A percentile compares a stretch with the other conserved stretches of the same genome.
phyloP scores from a whole-genome alignment of 768 basidiomycete species.

The Boletus insuetus region DNA sequence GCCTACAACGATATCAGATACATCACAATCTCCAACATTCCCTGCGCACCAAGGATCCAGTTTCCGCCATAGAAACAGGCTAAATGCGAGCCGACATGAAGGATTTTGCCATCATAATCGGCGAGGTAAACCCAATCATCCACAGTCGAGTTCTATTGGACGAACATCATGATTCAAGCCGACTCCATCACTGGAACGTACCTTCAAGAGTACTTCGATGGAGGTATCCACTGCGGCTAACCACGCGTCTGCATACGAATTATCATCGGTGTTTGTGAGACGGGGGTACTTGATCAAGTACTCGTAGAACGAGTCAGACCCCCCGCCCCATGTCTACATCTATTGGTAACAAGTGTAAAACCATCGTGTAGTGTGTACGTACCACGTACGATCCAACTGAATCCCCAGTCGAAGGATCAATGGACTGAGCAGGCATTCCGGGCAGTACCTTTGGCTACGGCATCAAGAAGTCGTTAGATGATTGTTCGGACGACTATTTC shows the following conservation, averaged over 20 bases:
- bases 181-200: slow-evolving; percentile 27
- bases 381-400: slow-evolving; percentile 58
- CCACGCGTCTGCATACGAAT: slow-evolving; percentile 67
- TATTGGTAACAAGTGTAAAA: neutral
- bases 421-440: slow-evolving; percentile 56
- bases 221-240: slow-evolving; percentile 69
- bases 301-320: slow-evolving; percentile 75
- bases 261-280: slow-evolving; percentile 62
- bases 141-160: slow-evolving; percentile 58
- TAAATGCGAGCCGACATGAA: slow-evolving; percentile 68
- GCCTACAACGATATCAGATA: slow-evolving; percentile 36
- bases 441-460: slow-evolving; percentile 21
- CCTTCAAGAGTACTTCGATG: slow-evolving; percentile 54
- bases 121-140: slow-evolving; percentile 62
- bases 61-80: slow-evolving; percentile 77
- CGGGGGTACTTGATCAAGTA: too few species aligned
- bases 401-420: slow-evolving; percentile 53
- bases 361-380: slow-evolving; percentile 14
- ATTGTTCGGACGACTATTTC: neutral
- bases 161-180: neutral
- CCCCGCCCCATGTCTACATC: slow-evolving; percentile 54
- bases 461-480: neutral
- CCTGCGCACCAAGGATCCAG: slow-evolving; percentile 64
- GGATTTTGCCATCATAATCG: slow-evolving; percentile 54
- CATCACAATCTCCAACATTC: neutral